A percentile compares a stretch with the other conserved stretches of the same genome.
Conservation (phyloP, 306 rosid species). For the Sicyos edulis region DNA sequence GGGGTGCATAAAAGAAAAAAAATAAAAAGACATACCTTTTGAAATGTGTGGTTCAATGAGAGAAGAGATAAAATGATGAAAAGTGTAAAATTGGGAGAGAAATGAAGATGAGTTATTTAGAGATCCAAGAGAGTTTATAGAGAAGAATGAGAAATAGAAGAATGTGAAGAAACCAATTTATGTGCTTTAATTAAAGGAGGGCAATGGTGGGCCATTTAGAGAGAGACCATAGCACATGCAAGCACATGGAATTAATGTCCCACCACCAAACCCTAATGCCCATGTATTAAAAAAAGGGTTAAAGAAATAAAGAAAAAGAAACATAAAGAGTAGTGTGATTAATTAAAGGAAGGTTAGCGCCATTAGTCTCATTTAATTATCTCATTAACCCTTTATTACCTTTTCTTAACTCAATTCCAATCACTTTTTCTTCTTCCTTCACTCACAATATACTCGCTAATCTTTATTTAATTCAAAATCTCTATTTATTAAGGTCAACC, state of each 20-base stretch:
- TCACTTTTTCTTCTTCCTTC: background rate
- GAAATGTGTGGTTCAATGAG: too few species aligned
- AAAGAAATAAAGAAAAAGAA: background rate
- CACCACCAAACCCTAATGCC: slow-evolving; percentile 48
- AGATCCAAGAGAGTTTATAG: slow-evolving; percentile 38
- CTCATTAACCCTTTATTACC: background rate
- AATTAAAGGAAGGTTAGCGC: slow-evolving; percentile 3
- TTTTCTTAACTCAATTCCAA: background rate
- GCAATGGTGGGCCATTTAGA: slow-evolving; percentile 59
- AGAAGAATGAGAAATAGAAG: slow-evolving; percentile 9
- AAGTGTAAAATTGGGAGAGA: slow-evolving; percentile 23
- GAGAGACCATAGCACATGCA: slow-evolving; percentile 89
- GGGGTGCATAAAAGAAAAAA: too few species aligned
- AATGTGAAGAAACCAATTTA: slow-evolving; percentile 43
- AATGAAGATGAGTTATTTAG: slow-evolving; percentile 21
- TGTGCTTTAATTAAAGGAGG: slow-evolving; percentile 39
- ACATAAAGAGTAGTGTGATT: background rate
- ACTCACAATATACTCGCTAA: too few species aligned
- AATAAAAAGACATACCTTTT: slow-evolving; percentile 31
- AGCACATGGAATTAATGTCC: slow-evolving; percentile 87
- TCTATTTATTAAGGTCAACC: too few species aligned
- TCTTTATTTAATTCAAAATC: too few species aligned
- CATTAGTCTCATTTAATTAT: slow-evolving; percentile 11
- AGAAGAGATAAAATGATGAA: background rate
- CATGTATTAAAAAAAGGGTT: too few species aligned